Evolutionary conservation across 345 rosid genomes (phyloP), one percentile per base, ranked within the genome.

Genomic region (Arabis alpina): DNA sequence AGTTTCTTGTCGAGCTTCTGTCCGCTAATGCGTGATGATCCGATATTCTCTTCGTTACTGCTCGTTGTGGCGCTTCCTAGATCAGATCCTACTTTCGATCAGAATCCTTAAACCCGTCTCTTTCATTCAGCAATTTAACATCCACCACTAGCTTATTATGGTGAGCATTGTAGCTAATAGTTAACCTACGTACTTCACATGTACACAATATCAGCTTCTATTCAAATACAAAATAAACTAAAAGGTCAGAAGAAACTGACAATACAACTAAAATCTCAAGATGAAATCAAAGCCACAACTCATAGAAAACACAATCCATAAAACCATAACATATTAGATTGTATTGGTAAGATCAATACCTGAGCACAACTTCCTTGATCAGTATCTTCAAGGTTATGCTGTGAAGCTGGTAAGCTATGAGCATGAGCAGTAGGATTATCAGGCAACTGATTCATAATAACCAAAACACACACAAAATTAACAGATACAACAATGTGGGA

Each of bases 351-450:
- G 23, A 53, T 16, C 1, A 5, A 68, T 68, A 83, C 92, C 68
- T 81, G 83, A 44, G 76, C 69, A 77, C 82, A 86, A 80, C 82
- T 76, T 74, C 80, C 79, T 71, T 74, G 72, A 49, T 83, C 88
- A 51, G 67, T 73, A 63, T 74, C 88, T 75, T 76, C 88, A 77
- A 68, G 44, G 64, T 83, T 76, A 27, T 49, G 72, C 64, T 53
- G 77, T 32, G 63, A 54, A 67, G 36, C 25, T 3, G 77, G 79
- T 70, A 74, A 76, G 68, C 75, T 77, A 76, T 75, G 82, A 68
- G 44, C 51, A 44, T 62, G 77, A 64, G 67, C 77, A 24, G 62
- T 59, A 54, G 36, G 54, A 59, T 82, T 83, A 44, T 58, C 75
- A 54, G 43, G 66, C 45, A 72, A 61, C 89, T 86, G 84, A 76